phyloP scores from a whole-genome alignment of 169 alveolate genomes.

The Plasmodium falciparum region DNA sequence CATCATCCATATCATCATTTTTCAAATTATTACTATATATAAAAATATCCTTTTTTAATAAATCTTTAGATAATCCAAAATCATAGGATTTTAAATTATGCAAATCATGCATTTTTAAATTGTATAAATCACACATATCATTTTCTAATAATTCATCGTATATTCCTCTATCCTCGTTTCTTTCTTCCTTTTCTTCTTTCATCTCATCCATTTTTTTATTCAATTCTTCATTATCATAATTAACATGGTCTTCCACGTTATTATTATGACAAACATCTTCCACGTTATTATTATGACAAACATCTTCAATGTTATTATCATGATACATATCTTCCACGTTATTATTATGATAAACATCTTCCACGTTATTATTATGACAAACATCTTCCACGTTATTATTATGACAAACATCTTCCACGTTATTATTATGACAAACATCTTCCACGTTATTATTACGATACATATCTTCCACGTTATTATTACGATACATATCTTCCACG shows the following conservation, averaged over 20 bases:
- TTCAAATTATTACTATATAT: constrained; percentile 8
- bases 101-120: constrained; percentile 62
- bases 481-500: neutral
- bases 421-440: too few relatives aligned
- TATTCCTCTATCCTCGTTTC: constrained; percentile 3
- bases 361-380: too few relatives aligned
- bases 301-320: too few relatives aligned
- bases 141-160: constrained; percentile 52
- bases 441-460: too few relatives aligned
- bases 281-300: too few relatives aligned
- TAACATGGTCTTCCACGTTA: neutral
- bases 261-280: neutral
- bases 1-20: constrained; percentile 6
- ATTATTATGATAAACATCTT: too few relatives aligned
- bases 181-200: neutral
- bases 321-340: too few relatives aligned
- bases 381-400: too few relatives aligned
- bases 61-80: constrained; percentile 42
- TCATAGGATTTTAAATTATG: constrained; percentile 35
- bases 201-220: neutral
- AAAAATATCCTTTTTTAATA: constrained; percentile 53
- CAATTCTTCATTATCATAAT: neutral
- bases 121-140: constrained; percentile 67
- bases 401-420: too few relatives aligned
- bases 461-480: too few relatives aligned